These are phyloP conservation scores for Baudoinia panamericana DNA, from an alignment of 495 filamentous ascomycete species.

Conservation along the genomic window DNA sequence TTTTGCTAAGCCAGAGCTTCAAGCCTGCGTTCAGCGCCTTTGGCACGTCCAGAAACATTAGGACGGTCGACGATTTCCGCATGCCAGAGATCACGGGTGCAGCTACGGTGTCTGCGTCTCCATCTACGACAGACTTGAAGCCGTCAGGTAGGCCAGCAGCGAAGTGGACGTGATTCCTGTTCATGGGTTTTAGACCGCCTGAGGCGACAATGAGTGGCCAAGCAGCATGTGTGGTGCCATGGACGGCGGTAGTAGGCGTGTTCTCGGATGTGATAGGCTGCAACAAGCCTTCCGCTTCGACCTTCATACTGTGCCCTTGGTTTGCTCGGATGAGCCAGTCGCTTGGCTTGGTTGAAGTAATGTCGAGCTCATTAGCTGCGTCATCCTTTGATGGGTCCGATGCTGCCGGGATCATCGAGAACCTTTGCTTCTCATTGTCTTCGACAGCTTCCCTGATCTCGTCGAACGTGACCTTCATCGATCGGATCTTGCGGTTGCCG, in stretches of 20 bases:
- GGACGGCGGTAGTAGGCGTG: constrained; percentile 56
- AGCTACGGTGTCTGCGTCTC: constrained; percentile 13
- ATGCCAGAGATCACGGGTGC: constrained; percentile 66
- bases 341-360: constrained; percentile 34
- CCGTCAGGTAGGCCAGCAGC: constrained; percentile 49
- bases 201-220: constrained; percentile 58
- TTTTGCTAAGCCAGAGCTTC: constrained; percentile 75
- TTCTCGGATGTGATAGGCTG: constrained; percentile 45
- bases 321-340: constrained; percentile 85
- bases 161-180: constrained; percentile 76
- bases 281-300: constrained; percentile 57
- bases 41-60: constrained; percentile 68
- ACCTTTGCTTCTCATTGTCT: constrained; percentile 82
- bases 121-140: constrained; percentile 24
- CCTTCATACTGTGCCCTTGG: constrained; percentile 69
- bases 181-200: constrained; percentile 71
- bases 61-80: constrained; percentile 60
- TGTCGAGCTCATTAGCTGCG: constrained; percentile 1
- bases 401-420: constrained; percentile 44
- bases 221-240: constrained; percentile 70
- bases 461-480: constrained; percentile 53
- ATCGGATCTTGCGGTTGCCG: constrained; percentile 52
- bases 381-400: background rate
- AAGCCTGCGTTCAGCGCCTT: constrained; percentile 51
- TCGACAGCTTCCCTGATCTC: constrained; percentile 61